Percentiles rank a stretch among this genome's conserved stretches.
Conservation (phyloP, 2,329 filamentous ascomycete genomes). For the Epicoccum sorghinum region DNA sequence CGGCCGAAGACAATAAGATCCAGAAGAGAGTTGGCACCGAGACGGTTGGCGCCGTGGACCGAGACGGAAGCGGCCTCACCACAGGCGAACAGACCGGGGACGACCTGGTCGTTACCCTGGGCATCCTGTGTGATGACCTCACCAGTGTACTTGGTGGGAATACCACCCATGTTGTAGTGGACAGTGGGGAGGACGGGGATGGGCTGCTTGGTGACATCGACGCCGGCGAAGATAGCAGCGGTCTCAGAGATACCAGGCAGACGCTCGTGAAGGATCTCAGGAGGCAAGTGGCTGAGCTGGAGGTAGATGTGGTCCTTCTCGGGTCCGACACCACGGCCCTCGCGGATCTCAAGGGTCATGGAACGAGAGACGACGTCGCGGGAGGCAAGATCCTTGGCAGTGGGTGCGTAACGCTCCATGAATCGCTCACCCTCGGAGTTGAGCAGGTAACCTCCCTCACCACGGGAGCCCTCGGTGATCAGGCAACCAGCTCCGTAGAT, state of each 20-base stretch:
- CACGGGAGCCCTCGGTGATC: conserved; percentile 97
- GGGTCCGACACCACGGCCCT: conserved; percentile 93
- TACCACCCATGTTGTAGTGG: conserved; percentile 99
- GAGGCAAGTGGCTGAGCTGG: conserved; percentile 91
- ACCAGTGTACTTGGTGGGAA: conserved; percentile 95
- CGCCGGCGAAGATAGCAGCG: conserved; percentile 93
- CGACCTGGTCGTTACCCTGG: conserved; percentile 86
- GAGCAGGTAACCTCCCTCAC: conserved; percentile 96
- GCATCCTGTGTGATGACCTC: conserved; percentile 91
- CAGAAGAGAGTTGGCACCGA: conserved; percentile 97
- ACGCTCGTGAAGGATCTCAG: conserved; percentile 92
- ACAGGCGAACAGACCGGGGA: conserved; percentile 93
- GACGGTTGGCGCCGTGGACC: conserved; percentile 96
- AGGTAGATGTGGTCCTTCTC: conserved; percentile 99
- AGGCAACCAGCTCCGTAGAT: conserved; percentile 96
- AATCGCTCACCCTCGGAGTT: conserved; percentile 99
- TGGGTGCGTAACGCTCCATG: conserved; percentile 98
- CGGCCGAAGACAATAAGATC: conserved; percentile 97
- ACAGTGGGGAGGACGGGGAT: conserved; percentile 96
- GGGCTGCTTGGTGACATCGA: conserved; percentile 95
- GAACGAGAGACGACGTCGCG: conserved; percentile 96
- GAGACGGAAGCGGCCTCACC: conserved; percentile 98
- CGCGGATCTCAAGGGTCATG: conserved; percentile 98
- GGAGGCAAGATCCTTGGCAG: conserved; percentile 94
- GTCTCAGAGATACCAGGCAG: conserved; percentile 99